Evolutionary conservation across 2,329 filamentous ascomycete species (phyloP), one percentile per base, ranked within the genome.

Genomic region (Didymella arachidicola): DNA sequence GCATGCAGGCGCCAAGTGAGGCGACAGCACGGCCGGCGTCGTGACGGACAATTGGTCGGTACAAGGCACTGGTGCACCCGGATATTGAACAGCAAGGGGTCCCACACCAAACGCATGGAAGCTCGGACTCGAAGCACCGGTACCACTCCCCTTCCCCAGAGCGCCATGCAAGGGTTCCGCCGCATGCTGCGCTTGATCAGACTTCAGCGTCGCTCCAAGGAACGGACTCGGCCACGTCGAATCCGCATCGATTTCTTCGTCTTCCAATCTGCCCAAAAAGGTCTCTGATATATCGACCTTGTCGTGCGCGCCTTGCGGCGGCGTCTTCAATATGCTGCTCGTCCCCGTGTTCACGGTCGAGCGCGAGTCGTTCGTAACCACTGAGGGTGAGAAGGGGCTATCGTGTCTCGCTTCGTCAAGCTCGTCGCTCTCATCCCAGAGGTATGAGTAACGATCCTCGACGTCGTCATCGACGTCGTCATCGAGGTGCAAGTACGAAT

Each of bases 401-500:
- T 65, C 62, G 1, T 57, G 54, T 48, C 61, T 19, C 54, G 29
- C 62, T 16, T 61, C 60, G 12, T 61, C 59, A 14, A 30, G 25
- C 56, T 34, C 62, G n/a, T 61, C 60, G 8, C 60, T 25, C 7
- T 44, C 53, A 19, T 57, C 47, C 56, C 56, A 59, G 16, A 45
- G 26, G 25, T 48, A 59, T 1, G 50, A 59, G 26, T 34, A 53
- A 7, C 26, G 32, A 14, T 49, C 55, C 2, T 71, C 69, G 6
- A 69, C 69, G 7, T 60, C 58, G 11, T 72, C 69, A 6, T 70
- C 69, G 7, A 59, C 58, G 11, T 72, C 71, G 12, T 73, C 71
- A 45, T 77, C 74, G 0, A 75, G 45, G 46, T 72, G 66, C 6
- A 68, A 59, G 48, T 77, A 76, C 4, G 59, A 63, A 50, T 75